Percentiles rank a stretch among this genome's conserved stretches.
These are phyloP conservation scores for Xylaria arbuscula DNA, from an alignment of 2,329 filamentous ascomycete genomes.

Conservation along the genomic window DNA sequence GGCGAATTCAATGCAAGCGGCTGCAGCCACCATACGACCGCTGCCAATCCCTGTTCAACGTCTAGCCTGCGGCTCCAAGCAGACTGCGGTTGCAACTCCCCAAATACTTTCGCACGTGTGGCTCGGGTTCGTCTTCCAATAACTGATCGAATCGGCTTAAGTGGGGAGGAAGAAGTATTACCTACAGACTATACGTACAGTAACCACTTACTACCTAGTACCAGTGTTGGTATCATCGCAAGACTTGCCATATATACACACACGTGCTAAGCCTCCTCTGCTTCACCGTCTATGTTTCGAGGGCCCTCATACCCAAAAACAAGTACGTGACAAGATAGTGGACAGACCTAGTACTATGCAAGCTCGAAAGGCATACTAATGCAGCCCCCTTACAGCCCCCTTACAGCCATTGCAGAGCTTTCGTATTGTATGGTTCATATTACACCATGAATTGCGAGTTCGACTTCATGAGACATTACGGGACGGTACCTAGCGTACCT, in stretches of 20 bases:
- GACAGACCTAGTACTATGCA: not conserved
- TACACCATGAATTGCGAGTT: constrained; percentile 14
- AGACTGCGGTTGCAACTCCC: constrained; percentile 19
- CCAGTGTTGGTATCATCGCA: not conserved
- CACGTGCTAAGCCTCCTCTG: not conserved
- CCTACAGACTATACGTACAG: no score
- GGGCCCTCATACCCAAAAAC: not conserved
- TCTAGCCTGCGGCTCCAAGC: constrained; percentile 27
- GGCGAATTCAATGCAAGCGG: constrained; percentile 32
- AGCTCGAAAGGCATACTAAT: not conserved
- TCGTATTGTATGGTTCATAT: constrained; percentile 19
- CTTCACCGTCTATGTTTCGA: not conserved
- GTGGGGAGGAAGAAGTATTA: not conserved
- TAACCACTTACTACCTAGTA: not conserved
- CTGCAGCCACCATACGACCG: constrained; percentile 21
- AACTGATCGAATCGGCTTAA: constrained; percentile 15
- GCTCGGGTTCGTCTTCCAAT: not conserved
- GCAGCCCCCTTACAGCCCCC: not conserved
- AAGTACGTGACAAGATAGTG: not conserved
- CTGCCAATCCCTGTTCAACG: constrained; percentile 27
- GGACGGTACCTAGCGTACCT: not conserved
- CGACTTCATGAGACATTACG: constrained; percentile 8
- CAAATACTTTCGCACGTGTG: constrained; percentile 21
- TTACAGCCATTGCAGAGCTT: not conserved
- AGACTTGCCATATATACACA: not conserved